Percentiles rank a stretch among this genome's conserved stretches.
These are phyloP conservation scores for Aegilops tauschii DNA, from an alignment of 176 grass and related monocot species.

Conservation along the genomic window DNA sequence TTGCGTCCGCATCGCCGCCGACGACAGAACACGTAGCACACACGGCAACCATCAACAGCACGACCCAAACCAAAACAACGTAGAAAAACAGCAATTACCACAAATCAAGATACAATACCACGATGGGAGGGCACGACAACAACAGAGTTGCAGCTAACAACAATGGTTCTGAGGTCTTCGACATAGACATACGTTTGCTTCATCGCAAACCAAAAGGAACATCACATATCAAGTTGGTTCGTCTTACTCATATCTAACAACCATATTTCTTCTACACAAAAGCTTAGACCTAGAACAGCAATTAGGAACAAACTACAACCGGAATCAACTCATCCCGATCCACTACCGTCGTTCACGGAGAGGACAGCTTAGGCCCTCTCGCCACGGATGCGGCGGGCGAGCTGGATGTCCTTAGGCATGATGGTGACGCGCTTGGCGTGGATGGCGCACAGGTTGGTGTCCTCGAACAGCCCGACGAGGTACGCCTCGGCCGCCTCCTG, in stretches of 20 bases:
- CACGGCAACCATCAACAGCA: too few relatives aligned
- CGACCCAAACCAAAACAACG: too few relatives aligned
- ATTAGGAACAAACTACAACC: background rate
- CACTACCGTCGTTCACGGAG: fast-evolving
- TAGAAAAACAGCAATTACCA: too few relatives aligned
- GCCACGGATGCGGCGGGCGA: constrained; percentile 62
- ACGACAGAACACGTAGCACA: too few relatives aligned
- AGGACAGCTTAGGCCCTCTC: background rate
- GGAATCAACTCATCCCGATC: fast-evolving
- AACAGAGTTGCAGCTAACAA: background rate
- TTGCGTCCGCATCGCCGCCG: too few relatives aligned
- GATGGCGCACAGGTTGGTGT: constrained; percentile 80
- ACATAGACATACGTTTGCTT: background rate
- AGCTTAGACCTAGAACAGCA: background rate
- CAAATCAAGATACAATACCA: too few relatives aligned
- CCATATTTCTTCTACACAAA: background rate
- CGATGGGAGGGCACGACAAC: background rate
- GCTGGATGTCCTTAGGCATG: constrained; percentile 85
- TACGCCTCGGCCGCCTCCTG: constrained; percentile 93
- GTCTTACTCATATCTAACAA: background rate
- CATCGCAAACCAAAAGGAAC: background rate
- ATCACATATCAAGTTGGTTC: background rate
- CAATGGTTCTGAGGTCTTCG: background rate
- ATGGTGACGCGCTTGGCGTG: constrained; percentile 80
- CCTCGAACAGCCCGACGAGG: constrained; percentile 78